Base-by-base conservation (phyloP, 805 yeast species). In the Zygosaccharomyces rouxii region DNA sequence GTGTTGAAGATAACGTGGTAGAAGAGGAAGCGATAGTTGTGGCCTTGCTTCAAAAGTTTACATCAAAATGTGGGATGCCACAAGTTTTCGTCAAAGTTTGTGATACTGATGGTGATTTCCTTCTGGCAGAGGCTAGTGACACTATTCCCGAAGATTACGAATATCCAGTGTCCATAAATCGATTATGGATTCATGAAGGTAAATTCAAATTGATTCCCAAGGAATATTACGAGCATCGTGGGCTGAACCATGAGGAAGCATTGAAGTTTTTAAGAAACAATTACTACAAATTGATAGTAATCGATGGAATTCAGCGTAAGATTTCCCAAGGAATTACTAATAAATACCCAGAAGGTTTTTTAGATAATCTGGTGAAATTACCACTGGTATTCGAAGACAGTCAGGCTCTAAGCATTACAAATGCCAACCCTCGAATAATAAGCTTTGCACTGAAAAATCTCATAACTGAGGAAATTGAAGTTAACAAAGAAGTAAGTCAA, bases 21-120 rank as follows among this genome's bases (percentile, higher is more conserved):
- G 67, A 64, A 10, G 84, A 80, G 55, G 76, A 75, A 48, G 66
- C 74, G 63, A 57, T 81, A 5, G 52, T 79, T 4, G 59, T 74
- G 1, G 60, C 67, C 5, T 43, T 80, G 0, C 56, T 81, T 5
- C 66, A 62, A 49, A 60, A 69, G 3, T 66, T 77, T 45, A 66
- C 76, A 4, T 53, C 29, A 21, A 53, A 35, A 13, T 41, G 35
- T 18, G 19, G 47, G 6, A 55, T 55, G 4, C 46, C 66, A 54
- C 44, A 74, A 71, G 45, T 78, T 2, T 77, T 67, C 56, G 69
- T 79, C 4, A 77, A 73, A 35, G 51, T 70, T 2, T 67, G 70
- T 50, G 87, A 81, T 55, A 71, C 74, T 1, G 84, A 78, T 40
- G 79, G 82, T 6, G 88, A 83, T 49, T 74, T 77, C 40, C 44